Conservation (phyloP, 768 basidiomycete genomes). For the Leucocoprinus birnbaumii region DNA sequence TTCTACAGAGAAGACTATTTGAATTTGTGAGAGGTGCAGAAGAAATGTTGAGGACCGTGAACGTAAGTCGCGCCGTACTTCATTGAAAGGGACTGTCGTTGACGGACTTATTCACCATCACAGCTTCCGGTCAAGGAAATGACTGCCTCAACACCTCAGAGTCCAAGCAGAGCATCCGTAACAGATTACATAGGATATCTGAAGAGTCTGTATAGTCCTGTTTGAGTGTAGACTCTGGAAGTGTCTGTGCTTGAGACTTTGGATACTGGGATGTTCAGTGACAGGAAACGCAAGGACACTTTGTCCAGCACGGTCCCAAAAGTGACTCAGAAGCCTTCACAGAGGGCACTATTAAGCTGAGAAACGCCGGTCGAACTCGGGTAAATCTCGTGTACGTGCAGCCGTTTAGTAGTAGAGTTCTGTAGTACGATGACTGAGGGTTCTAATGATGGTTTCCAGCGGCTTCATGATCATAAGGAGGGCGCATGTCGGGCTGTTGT, state of each 20-base stretch:
- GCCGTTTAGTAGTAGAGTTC: background rate
- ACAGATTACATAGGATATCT: conserved; percentile 6
- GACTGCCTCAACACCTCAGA: background rate
- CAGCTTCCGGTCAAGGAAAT: background rate
- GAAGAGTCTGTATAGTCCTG: conserved; percentile 1
- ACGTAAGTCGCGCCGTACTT: background rate
- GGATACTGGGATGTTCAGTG: too few species aligned
- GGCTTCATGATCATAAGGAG: conserved; percentile 63
- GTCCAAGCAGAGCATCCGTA: background rate
- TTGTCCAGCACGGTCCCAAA: too few species aligned
- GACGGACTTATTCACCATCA: background rate
- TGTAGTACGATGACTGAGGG: background rate
- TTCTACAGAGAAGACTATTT: background rate
- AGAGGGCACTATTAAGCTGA: background rate
- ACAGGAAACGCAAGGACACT: too few species aligned
- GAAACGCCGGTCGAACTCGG: background rate
- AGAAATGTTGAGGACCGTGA: conserved; percentile 2
- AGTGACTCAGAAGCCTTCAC: too few species aligned
- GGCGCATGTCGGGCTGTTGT: conserved; percentile 56
- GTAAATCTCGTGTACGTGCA: background rate
- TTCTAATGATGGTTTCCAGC: conserved; percentile 31
- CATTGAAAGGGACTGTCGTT: background rate
- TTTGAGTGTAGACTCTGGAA: too few species aligned
- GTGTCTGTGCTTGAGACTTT: too few species aligned
- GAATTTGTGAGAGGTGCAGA: conserved; percentile 3